A percentile compares a stretch with the other conserved stretches of the same genome.
phyloP scores from a whole-genome alignment of 164 flowering plant species.

The Sextonia rubra region DNA sequence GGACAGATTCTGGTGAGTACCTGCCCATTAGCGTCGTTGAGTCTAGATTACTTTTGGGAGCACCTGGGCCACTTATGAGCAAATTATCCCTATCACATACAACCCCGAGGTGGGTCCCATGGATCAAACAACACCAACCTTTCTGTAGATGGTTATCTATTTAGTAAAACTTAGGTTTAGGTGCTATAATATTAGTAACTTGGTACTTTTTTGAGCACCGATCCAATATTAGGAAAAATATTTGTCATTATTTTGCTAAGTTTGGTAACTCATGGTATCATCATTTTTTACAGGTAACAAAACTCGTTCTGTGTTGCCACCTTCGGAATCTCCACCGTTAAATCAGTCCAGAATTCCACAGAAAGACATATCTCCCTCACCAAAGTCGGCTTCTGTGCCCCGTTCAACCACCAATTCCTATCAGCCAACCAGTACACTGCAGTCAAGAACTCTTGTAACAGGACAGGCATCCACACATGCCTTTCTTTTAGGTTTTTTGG shows the following conservation, averaged over 20 bases:
- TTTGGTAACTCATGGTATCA: background rate
- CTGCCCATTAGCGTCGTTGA: too few species aligned
- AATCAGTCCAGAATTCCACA: constrained; percentile 5
- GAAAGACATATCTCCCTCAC: constrained; percentile 4
- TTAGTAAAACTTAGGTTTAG: too few species aligned
- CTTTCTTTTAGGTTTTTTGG: background rate
- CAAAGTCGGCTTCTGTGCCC: background rate
- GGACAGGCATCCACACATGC: background rate
- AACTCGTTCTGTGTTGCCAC: background rate
- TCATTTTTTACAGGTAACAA: constrained; percentile 8
- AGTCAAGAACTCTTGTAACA: background rate
- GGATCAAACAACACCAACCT: background rate
- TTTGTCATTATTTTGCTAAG: background rate
- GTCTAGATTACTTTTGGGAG: too few species aligned
- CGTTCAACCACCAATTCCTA: background rate
- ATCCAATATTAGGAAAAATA: background rate
- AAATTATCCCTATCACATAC: too few species aligned
- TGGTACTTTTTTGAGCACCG: background rate
- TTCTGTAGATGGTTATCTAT: too few species aligned
- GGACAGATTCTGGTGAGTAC: too few species aligned
- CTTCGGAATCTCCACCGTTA: background rate
- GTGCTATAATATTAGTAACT: too few species aligned
- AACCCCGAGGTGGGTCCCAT: too few species aligned
- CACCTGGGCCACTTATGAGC: too few species aligned
- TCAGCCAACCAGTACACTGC: background rate